Base-by-base conservation (phyloP, 148 eudicot species). In the Silene uniflora region DNA sequence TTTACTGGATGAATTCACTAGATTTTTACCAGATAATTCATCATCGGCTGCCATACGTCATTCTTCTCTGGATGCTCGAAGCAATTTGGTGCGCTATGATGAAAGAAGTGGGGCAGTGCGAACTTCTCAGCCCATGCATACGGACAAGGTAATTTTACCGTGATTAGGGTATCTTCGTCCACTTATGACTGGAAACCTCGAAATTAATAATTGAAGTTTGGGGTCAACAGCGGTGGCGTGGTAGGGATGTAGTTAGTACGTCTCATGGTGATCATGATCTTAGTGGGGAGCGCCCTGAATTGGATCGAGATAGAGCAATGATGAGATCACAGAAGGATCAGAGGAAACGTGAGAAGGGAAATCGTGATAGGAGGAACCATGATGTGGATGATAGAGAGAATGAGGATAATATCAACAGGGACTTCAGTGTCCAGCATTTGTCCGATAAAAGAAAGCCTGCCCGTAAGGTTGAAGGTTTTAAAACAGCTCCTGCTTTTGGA, bases 1-100 rank as follows among this genome's bases (percentile, higher is more conserved):
- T 89, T 84, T 95, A 81, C 87, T 95, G 21, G 96, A 89, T 7
- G 97, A 95, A 84, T 95, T 95, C 87, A 90, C 89, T n/a, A 88
- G 92, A 80, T 95, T 95, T 77, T 87, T 95, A 76, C 98, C 98
- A 4, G 93, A 92, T 84, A 84, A 87, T 74, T 95, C 98, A 72
- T 84, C 90, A 7, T 65, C 94, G 10, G 83, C 87, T 52, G 74
- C 91, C 75, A 81, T 80, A 46, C 85, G 84, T 49, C 86, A 84
- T 60, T 61, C 86, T 55, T 49, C 87, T 86, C 82, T 86, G 47
- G 79, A 81, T 80, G 86, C 78, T 69, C 89, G 89, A 52, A 87
- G 81, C 78, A 56, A 82, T 59, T 79, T 85, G 19, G 75, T 74
- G 64, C 88, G 85, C 39, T 83, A 74, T 77, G 91, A 92, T 71